A percentile compares a stretch with the other conserved stretches of the same genome.
These are phyloP conservation scores for Tolypocladium endophyticum DNA, from an alignment of 2,329 filamentous ascomycete species.

Conservation along the genomic window DNA sequence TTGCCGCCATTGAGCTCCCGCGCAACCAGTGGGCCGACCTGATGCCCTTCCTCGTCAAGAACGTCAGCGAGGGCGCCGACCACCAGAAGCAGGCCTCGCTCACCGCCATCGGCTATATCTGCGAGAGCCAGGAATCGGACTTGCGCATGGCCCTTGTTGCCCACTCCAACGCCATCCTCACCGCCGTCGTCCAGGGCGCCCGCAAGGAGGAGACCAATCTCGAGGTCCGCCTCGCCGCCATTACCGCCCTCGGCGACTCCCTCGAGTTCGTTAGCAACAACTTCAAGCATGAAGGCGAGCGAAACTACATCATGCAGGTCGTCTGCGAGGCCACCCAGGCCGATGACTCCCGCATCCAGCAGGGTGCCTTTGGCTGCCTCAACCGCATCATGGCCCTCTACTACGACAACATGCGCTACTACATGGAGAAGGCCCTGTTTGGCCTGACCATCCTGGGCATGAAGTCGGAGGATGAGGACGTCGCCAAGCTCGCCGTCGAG, in stretches of 20 bases:
- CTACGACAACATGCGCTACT: slow-evolving; percentile 99
- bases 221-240: slow-evolving; percentile 86
- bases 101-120: slow-evolving; percentile 96
- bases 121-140: slow-evolving; percentile 85
- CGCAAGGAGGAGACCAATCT: slow-evolving; percentile 89
- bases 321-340: slow-evolving; percentile 98
- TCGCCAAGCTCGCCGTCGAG: slow-evolving; percentile 94
- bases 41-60: slow-evolving; percentile 80
- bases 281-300: slow-evolving; percentile 97
- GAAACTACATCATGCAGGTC: slow-evolving; percentile 99
- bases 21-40: slow-evolving; percentile 88
- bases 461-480: slow-evolving; percentile 96
- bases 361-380: slow-evolving; percentile 90
- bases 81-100: slow-evolving; percentile 91
- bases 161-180: slow-evolving; percentile 96
- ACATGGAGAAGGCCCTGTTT: slow-evolving; percentile 99
- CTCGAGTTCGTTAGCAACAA: slow-evolving; percentile 97
- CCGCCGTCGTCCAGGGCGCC: slow-evolving; percentile 92
- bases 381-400: slow-evolving; percentile 99
- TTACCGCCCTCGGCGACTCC: slow-evolving; percentile 88
- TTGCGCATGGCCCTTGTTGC: slow-evolving; percentile 68
- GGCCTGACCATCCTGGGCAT: slow-evolving; percentile 95
- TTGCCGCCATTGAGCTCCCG: slow-evolving; percentile 90
- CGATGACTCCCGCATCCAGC: slow-evolving; percentile 80
- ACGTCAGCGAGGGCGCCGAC: slow-evolving; percentile 76